Conservation (phyloP, 768 basidiomycete species). For the Daedaleopsis sinensis region DNA sequence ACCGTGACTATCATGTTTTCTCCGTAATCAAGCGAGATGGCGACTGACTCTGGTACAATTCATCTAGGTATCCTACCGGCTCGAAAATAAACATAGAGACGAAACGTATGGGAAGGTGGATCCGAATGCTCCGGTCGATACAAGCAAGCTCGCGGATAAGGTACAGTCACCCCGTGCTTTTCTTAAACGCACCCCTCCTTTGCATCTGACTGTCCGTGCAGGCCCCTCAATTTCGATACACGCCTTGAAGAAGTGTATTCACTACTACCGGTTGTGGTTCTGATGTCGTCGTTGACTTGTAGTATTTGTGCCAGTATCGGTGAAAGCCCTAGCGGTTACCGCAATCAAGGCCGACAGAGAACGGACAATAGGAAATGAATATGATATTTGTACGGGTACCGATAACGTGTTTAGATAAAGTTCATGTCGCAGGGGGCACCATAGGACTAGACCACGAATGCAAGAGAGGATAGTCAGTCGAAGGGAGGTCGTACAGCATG, state of each 20-base stretch:
- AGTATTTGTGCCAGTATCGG: no score
- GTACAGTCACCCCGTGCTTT: slow-evolving; percentile 6
- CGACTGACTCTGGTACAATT: not conserved
- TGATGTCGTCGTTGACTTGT: no score
- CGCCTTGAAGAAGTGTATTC: not conserved
- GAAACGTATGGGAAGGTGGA: slow-evolving; percentile 23
- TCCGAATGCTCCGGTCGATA: slow-evolving; percentile 27
- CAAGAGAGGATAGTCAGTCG: no score
- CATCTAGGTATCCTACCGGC: slow-evolving; percentile 9
- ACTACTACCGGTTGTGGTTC: not conserved
- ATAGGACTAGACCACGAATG: no score
- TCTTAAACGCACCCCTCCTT: no score
- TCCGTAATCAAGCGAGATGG: not conserved
- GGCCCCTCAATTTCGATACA: slow-evolving; percentile 20
- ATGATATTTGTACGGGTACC: no score
- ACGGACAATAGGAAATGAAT: no score
- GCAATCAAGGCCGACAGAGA: no score
- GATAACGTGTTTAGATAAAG: no score
- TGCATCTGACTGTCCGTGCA: not conserved
- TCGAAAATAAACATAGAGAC: slow-evolving; percentile 23
- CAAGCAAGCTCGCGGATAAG: slow-evolving; percentile 28
- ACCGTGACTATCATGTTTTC: slow-evolving; percentile 14
- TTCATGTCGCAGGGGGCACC: no score
- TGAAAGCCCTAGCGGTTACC: no score
- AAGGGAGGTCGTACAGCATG: no score